Evolutionary conservation across 495 filamentous ascomycete genomes (phyloP), one percentile per base, ranked within the genome.

Genomic region (Penicillium odoratum): DNA sequence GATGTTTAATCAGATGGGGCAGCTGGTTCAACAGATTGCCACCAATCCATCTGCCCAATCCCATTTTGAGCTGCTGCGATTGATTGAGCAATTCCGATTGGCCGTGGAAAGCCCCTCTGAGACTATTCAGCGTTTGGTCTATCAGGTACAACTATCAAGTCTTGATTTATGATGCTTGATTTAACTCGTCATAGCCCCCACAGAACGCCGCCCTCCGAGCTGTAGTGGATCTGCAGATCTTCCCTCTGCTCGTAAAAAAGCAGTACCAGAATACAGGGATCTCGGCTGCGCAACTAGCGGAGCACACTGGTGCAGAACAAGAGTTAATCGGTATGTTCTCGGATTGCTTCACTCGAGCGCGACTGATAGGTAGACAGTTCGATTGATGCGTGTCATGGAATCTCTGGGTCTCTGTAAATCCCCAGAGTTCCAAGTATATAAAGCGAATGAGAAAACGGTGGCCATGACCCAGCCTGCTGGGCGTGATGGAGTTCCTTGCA

Each of bases 171-270:
- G 15, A 13, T 4, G 13, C 13, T 15, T 34, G 1, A 36, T 11
- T 44, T 30, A 36, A 16, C 49, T 59, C 47, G 59, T 30, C 15
- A 40, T 38, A 77, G 74, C 72, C 74, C 16, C 72, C 74, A 4
- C 72, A 75, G 40, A 77, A 77, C 63, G 72, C 72, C 6, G 71
- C 74, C 1, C 61, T 77, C 26, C 68, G 72, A 10, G 60, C 63
- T 10, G 72, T 71, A 8, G 62, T 74, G 15, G 74, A 74, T 38
- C 48, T 77, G 46, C 61, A 62, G 3, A 66, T 77, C 29, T 75
- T 75, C 28, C 59, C 61, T 5, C 21, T 71, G 18, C 58, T 77
- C 4, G 51, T 69, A 25, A 55, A 64, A 9, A 62, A 68, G n/a
- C 51, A 53, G 18, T 47, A 67, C 28, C 51, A 48, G 11, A 55